Conservation (phyloP, 768 basidiomycete genomes). For the Suillus ampliporus region DNA sequence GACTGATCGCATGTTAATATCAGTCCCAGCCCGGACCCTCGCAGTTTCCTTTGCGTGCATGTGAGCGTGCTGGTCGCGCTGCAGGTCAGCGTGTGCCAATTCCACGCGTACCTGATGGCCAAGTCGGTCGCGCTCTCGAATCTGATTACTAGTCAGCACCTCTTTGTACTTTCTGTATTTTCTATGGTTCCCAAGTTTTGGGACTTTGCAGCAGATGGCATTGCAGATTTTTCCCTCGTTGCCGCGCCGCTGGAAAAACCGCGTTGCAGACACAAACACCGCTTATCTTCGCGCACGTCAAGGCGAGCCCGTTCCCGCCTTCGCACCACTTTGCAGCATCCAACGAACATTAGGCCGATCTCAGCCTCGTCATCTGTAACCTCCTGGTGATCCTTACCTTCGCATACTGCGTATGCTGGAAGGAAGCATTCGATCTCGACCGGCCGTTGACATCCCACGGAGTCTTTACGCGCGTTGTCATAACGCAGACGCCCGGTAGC, state of each 20-base stretch:
- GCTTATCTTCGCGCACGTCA: too few relatives aligned
- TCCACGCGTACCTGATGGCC: background rate
- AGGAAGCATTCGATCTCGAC: background rate
- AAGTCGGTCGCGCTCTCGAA: background rate
- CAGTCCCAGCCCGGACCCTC: background rate
- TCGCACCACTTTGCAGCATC: background rate
- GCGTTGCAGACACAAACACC: too few relatives aligned
- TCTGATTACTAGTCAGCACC: background rate
- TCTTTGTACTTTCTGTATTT: background rate
- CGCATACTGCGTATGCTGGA: background rate
- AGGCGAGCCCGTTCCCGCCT: background rate
- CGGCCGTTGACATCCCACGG: background rate
- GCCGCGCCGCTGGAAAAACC: too few relatives aligned
- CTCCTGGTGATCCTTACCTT: slow-evolving; percentile 4
- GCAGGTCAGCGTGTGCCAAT: background rate
- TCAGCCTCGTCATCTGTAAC: slow-evolving; percentile 6
- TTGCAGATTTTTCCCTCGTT: too few relatives aligned
- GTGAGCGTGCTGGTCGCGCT: background rate
- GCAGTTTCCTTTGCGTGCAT: background rate
- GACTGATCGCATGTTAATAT: background rate
- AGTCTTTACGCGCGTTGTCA: background rate
- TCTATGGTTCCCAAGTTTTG: too few relatives aligned
- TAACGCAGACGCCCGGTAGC: background rate
- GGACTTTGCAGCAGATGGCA: too few relatives aligned
- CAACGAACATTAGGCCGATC: background rate